Evolutionary conservation across 257 asterid genomes (phyloP), one percentile per base, ranked within the genome.

Genomic region (Petunia secreta): DNA sequence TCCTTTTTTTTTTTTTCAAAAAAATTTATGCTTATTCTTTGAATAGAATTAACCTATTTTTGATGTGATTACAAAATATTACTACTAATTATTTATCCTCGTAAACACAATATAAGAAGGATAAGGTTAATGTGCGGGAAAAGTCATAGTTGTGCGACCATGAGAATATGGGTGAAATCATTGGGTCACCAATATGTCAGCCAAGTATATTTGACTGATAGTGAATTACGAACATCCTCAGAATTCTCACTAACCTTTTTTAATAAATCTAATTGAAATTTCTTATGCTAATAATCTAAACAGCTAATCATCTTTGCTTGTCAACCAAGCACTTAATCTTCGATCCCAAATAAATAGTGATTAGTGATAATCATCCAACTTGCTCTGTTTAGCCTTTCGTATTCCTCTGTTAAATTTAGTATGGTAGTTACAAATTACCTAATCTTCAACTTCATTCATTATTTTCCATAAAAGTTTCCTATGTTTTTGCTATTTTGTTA

Each of bases 251-350:
- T 9, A 9, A 10, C 6, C 60, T 25, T 34, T 25, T 46, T 4
- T 25, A 46, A 25, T 46, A 5, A 16, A 41, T 43, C 5, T 16
- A 46, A 46, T 44, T 3, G 76, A 46, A 25, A 25, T 25, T 38
- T 10, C 44, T 50, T 46, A 25, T 69, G 40, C 25, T 16, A 68
- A 14, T 66, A 40, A 59, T 65, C 39, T n/a, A 46, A 38, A 13
- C 5, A 63, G 10, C 37, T 46, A 5, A 3, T 75, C 4, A 66
- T 4, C 13, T 80, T 58, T 59, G 54, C 74, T 80, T 71, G 79
- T 80, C 79, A 59, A 71, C 83, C 79, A 80, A 71, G 75, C 53
- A 68, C 73, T 13, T 79, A 65, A 48, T 76, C 53, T 76, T 76
- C 58, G 13, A 39, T 16, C 37, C 68, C 41, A 34, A 1, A n/a